Percentiles rank a stretch among this genome's conserved stretches.
Evolutionary conservation across 306 rosid genomes (phyloP).

Genomic region (Vicia faba): DNA sequence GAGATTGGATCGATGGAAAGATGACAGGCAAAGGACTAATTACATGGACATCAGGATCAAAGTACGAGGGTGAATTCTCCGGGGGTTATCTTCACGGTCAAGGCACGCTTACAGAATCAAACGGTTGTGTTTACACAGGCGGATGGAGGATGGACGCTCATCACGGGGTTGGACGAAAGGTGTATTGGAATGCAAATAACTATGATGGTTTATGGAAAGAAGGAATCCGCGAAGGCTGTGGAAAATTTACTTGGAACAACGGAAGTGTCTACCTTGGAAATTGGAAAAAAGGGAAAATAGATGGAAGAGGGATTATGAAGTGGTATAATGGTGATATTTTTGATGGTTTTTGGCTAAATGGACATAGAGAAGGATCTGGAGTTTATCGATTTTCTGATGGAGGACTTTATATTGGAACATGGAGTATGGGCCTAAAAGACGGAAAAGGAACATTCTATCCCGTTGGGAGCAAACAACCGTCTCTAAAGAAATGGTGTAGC

Average conservation of each 20-base stretch:
- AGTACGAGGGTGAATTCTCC: constrained; percentile 87
- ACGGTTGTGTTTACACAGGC: constrained; percentile 66
- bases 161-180: constrained; percentile 80
- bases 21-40: constrained; percentile 78
- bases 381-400: constrained; percentile 76
- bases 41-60: constrained; percentile 72
- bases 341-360: constrained; percentile 81
- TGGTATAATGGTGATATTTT: constrained; percentile 80
- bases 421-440: constrained; percentile 89
- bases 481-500: constrained; percentile 60
- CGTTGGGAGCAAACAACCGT: constrained; percentile 64
- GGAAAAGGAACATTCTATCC: constrained; percentile 94
- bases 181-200: constrained; percentile 62
- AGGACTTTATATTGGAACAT: constrained; percentile 78
- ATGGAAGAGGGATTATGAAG: constrained; percentile 92
- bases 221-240: constrained; percentile 83
- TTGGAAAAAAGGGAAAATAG: constrained; percentile 81
- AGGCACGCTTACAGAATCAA: constrained; percentile 57
- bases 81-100: constrained; percentile 81
- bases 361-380: constrained; percentile 80
- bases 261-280: constrained; percentile 75
- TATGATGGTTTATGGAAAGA: constrained; percentile 97
- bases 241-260: constrained; percentile 70
- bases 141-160: constrained; percentile 83
- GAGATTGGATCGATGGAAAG: constrained; percentile 88